Evolutionary conservation across 2,329 filamentous ascomycete genomes (phyloP).

Genomic region (Aspergillus costaricaensis): DNA sequence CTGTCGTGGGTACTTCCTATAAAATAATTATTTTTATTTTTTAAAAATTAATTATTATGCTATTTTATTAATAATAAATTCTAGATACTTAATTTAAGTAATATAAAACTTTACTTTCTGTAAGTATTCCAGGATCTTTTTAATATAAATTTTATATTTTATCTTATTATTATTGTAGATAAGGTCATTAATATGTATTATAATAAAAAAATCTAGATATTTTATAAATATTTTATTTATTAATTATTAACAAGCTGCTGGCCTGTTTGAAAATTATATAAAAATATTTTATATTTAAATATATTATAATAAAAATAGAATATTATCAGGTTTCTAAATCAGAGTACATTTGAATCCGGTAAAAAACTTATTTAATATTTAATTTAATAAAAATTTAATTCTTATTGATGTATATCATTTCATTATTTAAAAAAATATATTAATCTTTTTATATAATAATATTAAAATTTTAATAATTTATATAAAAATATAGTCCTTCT

Average conservation of each 20-base stretch:
- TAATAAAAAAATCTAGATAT: not conserved
- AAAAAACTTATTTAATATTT: not conserved
- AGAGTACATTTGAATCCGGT: not conserved
- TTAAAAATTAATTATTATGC: no score
- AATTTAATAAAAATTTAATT: not conserved
- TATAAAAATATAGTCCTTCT: no score
- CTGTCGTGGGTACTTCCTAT: not conserved
- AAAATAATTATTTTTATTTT: not conserved
- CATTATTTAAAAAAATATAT: no score
- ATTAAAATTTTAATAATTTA: no score
- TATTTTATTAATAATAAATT: no score
- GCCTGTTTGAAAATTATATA: no score
- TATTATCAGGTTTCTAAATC: not conserved
- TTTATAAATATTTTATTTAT: not conserved
- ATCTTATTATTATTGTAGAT: not conserved
- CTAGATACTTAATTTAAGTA: no score
- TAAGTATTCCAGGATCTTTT: not conserved
- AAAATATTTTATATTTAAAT: no score
- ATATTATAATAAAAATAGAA: no score
- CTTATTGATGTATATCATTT: no score
- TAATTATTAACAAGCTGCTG: slow-evolving; percentile 1
- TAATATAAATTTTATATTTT: not conserved
- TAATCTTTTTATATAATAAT: no score
- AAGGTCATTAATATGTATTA: not conserved
- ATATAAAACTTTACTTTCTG: not conserved